These are phyloP conservation scores for Cryphonectria japonica DNA, from an alignment of 2,329 filamentous ascomycete species.

Conservation along the genomic window DNA sequence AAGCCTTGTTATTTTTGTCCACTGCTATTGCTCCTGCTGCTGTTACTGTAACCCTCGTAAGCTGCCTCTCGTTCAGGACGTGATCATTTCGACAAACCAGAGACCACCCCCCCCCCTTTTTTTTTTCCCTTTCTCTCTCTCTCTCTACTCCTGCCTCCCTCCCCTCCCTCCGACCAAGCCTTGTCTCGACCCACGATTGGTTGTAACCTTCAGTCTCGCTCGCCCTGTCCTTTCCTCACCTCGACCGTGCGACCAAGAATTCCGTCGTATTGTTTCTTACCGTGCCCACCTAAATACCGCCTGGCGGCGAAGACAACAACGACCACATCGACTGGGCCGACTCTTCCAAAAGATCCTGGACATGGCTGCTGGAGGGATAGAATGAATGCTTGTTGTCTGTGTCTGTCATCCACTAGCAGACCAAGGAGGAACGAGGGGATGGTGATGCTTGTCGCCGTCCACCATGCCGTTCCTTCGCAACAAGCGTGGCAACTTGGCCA, in stretches of 20 bases:
- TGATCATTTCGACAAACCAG: not conserved
- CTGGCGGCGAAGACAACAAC: not conserved
- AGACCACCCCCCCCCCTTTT: not conserved
- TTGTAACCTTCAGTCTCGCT: not conserved
- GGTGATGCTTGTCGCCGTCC: slow-evolving; percentile 31
- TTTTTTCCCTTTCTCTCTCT: not conserved
- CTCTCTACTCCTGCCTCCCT: not conserved
- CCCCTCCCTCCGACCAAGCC: not conserved
- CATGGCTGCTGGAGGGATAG: slow-evolving; percentile 26
- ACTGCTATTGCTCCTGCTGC: not conserved
- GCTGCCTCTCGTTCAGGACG: not conserved
- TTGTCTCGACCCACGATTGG: not conserved
- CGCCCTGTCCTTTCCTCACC: not conserved
- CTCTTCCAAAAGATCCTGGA: slow-evolving; percentile 1
- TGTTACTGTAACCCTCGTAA: not conserved
- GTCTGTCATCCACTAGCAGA: slow-evolving; percentile 13
- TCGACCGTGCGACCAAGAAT: not conserved
- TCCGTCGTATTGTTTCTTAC: not conserved
- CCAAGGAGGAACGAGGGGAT: slow-evolving; percentile 23
- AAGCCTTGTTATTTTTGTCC: not conserved
- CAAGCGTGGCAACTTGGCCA: slow-evolving; percentile 62
- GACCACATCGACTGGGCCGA: not conserved
- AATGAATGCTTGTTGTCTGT: slow-evolving; percentile 18
- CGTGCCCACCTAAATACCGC: not conserved
- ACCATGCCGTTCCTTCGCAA: slow-evolving; percentile 63